Evolutionary conservation across 495 filamentous ascomycete genomes (phyloP).

Genomic region (Choiromyces venosus): DNA sequence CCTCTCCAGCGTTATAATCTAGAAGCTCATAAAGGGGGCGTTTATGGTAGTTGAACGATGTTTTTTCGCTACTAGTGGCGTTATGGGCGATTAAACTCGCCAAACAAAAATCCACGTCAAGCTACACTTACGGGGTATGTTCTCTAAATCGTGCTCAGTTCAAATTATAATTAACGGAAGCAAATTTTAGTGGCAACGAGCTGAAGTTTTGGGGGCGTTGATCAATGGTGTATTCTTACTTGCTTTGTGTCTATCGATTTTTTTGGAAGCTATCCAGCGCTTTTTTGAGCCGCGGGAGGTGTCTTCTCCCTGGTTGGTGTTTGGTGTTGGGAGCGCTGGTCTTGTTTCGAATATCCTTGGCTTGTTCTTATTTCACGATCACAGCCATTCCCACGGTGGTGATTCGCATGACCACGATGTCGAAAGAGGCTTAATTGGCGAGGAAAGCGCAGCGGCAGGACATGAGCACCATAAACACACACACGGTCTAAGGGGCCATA

Average conservation of each 20-base stretch:
- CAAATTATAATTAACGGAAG: constrained; percentile 40
- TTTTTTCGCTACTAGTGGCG: constrained; percentile 85
- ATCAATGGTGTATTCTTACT: constrained; percentile 97
- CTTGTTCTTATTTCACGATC: constrained; percentile 83
- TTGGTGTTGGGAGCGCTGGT: constrained; percentile 79
- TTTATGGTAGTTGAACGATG: constrained; percentile 73
- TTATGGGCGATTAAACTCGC: constrained; percentile 92
- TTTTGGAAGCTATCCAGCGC: constrained; percentile 85
- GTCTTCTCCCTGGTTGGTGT: constrained; percentile 71
- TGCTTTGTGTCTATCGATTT: constrained; percentile 88
- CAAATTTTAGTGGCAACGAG: constrained; percentile 76
- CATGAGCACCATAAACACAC: constrained; percentile 27
- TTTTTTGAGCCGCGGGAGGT: constrained; percentile 85
- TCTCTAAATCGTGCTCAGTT: constrained; percentile 9
- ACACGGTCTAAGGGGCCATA: constrained; percentile 20
- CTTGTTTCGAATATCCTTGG: constrained; percentile 88
- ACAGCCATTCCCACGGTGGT: constrained; percentile 73
- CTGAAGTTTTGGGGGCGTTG: constrained; percentile 92
- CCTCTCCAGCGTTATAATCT: neutral
- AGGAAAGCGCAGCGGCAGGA: constrained; percentile 8
- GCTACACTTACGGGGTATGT: constrained; percentile 88
- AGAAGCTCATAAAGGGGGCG: neutral
- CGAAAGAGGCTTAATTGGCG: neutral
- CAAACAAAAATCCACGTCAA: constrained; percentile 69
- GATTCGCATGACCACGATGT: constrained; percentile 42